A percentile compares a stretch with the other conserved stretches of the same genome.
Conservation (phyloP, 129 eudicot genomes). For the Helianthus tuberosus region DNA sequence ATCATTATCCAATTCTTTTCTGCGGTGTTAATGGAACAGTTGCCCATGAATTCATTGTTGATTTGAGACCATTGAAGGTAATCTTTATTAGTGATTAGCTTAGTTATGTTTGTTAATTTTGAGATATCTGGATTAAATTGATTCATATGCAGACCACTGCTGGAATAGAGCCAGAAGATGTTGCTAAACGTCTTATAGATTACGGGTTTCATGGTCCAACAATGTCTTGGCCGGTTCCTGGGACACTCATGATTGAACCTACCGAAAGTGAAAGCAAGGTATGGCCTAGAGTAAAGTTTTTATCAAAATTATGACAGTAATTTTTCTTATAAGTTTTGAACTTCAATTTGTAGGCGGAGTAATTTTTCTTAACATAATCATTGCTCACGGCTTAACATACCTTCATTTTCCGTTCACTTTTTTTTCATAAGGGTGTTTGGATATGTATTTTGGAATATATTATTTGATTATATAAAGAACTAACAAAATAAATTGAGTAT, state of each 20-base stretch:
- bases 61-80: constrained; percentile 93
- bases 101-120: neutral
- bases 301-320: neutral
- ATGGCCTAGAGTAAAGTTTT: neutral
- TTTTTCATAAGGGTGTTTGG: no score
- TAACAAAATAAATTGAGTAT: no score
- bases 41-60: constrained; percentile 95
- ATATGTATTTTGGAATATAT: no score
- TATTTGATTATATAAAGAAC: no score
- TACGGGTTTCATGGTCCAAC: constrained; percentile 97
- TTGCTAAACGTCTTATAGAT: constrained; percentile 96
- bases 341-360: constrained; percentile 77
- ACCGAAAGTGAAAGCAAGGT: constrained; percentile 99
- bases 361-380: no score
- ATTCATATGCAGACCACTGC: constrained; percentile 69
- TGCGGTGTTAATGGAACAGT: constrained; percentile 96
- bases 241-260: constrained; percentile 99
- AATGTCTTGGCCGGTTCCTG: constrained; percentile 99
- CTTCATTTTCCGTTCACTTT: no score
- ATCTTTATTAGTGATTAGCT: neutral
- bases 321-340: neutral
- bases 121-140: constrained; percentile 3
- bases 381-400: no score
- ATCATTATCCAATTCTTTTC: constrained; percentile 92
- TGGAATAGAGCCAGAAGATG: constrained; percentile 96